Conservation (phyloP, 2,329 filamentous ascomycete genomes). For the Microsporum canis region DNA sequence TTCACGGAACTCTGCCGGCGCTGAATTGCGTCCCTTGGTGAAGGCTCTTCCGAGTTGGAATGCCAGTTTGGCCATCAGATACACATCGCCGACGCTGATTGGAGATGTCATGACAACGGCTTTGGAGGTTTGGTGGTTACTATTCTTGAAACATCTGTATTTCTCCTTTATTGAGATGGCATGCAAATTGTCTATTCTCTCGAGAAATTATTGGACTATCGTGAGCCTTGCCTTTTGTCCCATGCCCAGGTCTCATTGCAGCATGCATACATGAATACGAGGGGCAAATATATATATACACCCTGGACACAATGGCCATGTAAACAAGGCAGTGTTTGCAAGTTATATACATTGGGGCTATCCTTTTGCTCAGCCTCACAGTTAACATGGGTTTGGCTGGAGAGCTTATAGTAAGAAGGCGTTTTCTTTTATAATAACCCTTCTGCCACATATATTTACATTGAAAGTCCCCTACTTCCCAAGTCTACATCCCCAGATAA, state of each 20-base stretch:
- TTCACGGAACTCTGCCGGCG: constrained; percentile 2
- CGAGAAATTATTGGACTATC: not conserved
- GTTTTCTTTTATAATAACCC: not conserved
- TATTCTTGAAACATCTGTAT: too few species aligned
- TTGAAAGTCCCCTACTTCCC: too few species aligned
- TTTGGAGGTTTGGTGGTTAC: not conserved
- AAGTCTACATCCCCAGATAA: not conserved
- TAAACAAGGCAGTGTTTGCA: too few species aligned
- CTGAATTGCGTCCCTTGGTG: constrained; percentile 1
- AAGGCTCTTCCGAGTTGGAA: not conserved
- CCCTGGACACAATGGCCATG: too few species aligned
- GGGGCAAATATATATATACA: too few species aligned
- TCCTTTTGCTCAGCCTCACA: not conserved
- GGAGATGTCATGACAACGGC: not conserved
- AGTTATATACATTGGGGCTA: not conserved
- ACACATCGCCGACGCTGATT: not conserved
- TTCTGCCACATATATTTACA: too few species aligned
- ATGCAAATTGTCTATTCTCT: too few species aligned
- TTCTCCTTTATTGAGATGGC: too few species aligned
- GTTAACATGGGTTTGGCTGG: not conserved
- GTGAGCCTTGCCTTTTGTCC: not conserved
- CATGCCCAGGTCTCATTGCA: not conserved
- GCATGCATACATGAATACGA: not conserved
- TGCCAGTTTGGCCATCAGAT: not conserved
- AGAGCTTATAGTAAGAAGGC: not conserved